Evolutionary conservation across 2,329 filamentous ascomycete species (phyloP).

Genomic region (Lithohypha guttulata): DNA sequence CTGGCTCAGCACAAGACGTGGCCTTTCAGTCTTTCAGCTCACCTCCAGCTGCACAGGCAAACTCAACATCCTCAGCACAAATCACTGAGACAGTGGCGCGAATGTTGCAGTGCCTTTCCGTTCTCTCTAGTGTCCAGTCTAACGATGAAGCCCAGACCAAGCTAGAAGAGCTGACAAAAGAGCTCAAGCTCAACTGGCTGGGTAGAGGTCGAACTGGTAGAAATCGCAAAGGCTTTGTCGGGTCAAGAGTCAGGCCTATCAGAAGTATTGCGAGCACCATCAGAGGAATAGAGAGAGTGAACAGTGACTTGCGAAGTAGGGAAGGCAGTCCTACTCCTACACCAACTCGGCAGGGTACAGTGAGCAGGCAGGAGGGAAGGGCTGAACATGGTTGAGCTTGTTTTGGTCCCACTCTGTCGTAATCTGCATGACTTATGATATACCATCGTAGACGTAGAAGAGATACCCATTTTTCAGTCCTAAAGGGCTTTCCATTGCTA

Average conservation of each 20-base stretch:
- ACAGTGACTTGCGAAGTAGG: constrained; percentile 8
- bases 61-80: constrained; percentile 50
- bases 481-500: too few relatives aligned
- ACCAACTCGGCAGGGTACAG: constrained; percentile 22
- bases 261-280: constrained; percentile 13
- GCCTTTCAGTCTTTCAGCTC: constrained; percentile 34
- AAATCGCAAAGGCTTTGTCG: constrained; percentile 82
- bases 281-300: constrained; percentile 8
- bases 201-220: constrained; percentile 79
- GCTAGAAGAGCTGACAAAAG: constrained; percentile 72
- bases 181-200: constrained; percentile 94
- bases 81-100: constrained; percentile 89
- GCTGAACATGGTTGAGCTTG: too few relatives aligned
- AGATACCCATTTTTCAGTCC: too few relatives aligned
- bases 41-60: constrained; percentile 25
- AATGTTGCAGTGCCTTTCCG: constrained; percentile 93
- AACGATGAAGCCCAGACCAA: constrained; percentile 64
- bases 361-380: constrained; percentile 8
- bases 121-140: constrained; percentile 66
- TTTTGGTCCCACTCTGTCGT: too few relatives aligned
- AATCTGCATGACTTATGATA: too few relatives aligned
- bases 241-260: constrained; percentile 39
- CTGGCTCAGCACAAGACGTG: constrained; percentile 29
- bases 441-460: too few relatives aligned
- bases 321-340: constrained; percentile 24